These are phyloP conservation scores for Globisporangium paddicum DNA, from an alignment of 352 stramenopile genomes.

Conservation along the genomic window DNA sequence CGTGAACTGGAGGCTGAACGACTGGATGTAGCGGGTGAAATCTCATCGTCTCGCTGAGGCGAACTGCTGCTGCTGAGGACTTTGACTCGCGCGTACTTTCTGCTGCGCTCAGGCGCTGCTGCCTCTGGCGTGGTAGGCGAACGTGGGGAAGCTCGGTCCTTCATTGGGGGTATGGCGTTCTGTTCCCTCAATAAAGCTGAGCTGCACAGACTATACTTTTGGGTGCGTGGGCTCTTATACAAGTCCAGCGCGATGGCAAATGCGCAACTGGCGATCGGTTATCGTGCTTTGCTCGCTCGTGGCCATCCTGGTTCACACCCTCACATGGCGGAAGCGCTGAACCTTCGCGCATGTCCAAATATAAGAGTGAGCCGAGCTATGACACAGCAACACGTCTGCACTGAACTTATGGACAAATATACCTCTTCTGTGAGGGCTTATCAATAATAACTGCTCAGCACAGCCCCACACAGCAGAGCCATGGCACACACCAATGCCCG, in stretches of 20 bases:
- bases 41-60: neutral
- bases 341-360: slow-evolving; percentile 1
- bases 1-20: neutral
- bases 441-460: neutral
- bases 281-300: neutral
- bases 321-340: neutral
- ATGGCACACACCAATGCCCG: neutral
- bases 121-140: neutral
- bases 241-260: neutral
- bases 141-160: neutral
- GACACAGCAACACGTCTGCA: neutral
- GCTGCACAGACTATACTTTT: too few species aligned
- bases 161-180: too few species aligned
- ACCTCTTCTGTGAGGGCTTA: neutral
- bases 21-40: neutral
- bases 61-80: neutral
- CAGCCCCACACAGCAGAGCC: neutral
- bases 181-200: too few species aligned
- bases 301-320: neutral
- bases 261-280: slow-evolving; percentile 5
- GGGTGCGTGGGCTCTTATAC: neutral
- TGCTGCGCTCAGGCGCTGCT: neutral
- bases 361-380: neutral
- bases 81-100: neutral
- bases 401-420: slow-evolving; percentile 4